phyloP scores from a whole-genome alignment of 805 yeast species.

The Metschnikowia baotianmanensis region DNA sequence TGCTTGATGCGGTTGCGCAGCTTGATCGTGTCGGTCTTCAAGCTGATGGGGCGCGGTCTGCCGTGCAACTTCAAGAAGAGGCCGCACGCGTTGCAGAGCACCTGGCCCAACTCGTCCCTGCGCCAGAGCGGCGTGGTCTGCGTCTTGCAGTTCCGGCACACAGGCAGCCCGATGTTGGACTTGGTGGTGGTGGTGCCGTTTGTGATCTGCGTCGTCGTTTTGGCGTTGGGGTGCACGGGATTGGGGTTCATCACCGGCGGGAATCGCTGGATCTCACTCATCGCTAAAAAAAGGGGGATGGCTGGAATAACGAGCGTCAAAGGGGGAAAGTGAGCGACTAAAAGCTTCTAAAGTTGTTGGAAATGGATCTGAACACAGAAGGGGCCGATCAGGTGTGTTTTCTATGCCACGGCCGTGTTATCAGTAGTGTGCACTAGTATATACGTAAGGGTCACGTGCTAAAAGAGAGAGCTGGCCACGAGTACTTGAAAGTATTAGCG shows the following conservation, averaged over 20 bases:
- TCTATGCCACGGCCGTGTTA: too few species aligned
- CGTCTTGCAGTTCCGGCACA: slow-evolving; percentile 88
- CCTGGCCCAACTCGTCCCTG: slow-evolving; percentile 84
- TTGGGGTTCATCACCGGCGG: slow-evolving; percentile 21
- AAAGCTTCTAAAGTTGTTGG: too few species aligned
- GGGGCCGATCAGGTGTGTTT: too few species aligned
- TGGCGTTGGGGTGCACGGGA: slow-evolving; percentile 60
- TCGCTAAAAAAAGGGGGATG: neutral
- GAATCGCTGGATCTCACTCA: slow-evolving; percentile 23
- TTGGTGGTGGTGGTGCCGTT: slow-evolving; percentile 67
- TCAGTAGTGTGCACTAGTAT: too few species aligned
- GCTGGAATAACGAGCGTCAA: neutral
- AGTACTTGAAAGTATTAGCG: too few species aligned
- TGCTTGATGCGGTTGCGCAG: slow-evolving; percentile 83
- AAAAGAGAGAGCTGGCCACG: too few species aligned
- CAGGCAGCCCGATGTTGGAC: slow-evolving; percentile 60
- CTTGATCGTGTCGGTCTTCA: slow-evolving; percentile 90
- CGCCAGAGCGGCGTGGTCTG: slow-evolving; percentile 95
- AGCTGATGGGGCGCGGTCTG: slow-evolving; percentile 84
- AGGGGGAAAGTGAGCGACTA: neutral
- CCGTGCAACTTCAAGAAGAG: slow-evolving; percentile 88
- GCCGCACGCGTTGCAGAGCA: slow-evolving; percentile 95
- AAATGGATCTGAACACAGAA: too few species aligned
- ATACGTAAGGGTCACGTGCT: too few species aligned
- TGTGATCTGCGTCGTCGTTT: slow-evolving; percentile 53